A percentile compares a stretch with the other conserved stretches of the same genome.
Conservation (phyloP, 2,329 filamentous ascomycete species). For the Cladophialophora chaetospira region DNA sequence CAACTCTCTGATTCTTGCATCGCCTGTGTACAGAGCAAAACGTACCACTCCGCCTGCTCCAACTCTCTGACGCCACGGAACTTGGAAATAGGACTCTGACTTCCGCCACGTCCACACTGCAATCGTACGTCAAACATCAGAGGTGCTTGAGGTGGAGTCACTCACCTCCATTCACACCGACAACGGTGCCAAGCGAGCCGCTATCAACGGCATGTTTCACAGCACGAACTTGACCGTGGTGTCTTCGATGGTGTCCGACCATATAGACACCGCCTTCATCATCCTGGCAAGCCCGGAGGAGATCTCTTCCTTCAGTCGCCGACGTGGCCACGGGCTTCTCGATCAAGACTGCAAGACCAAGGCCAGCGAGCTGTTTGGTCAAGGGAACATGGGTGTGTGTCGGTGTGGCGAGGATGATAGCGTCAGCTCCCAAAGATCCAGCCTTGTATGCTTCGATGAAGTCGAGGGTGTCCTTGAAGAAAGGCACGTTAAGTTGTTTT, state of each 20-base stretch:
- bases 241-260: conserved; percentile 27
- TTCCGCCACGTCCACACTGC: too few species aligned
- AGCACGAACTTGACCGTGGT: conserved; percentile 22
- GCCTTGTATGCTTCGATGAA: neutral
- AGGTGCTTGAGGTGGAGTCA: too few species aligned
- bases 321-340: conserved; percentile 25
- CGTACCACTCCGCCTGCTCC: too few species aligned
- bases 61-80: too few species aligned
- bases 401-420: conserved; percentile 24
- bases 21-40: too few species aligned
- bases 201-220: conserved; percentile 15
- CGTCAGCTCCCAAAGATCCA: conserved; percentile 2
- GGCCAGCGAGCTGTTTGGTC: conserved; percentile 7
- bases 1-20: too few species aligned
- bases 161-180: conserved; percentile 21
- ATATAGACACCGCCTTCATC: conserved; percentile 11
- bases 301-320: neutral
- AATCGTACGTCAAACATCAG: too few species aligned
- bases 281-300: too few species aligned
- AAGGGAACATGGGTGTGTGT: conserved; percentile 24
- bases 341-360: conserved; percentile 22
- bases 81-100: too few species aligned
- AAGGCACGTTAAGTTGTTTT: neutral
- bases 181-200: conserved; percentile 13
- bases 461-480: neutral